phyloP scores from a whole-genome alignment of 2,329 filamentous ascomycete genomes.

The Fusarium praegraminearum region DNA sequence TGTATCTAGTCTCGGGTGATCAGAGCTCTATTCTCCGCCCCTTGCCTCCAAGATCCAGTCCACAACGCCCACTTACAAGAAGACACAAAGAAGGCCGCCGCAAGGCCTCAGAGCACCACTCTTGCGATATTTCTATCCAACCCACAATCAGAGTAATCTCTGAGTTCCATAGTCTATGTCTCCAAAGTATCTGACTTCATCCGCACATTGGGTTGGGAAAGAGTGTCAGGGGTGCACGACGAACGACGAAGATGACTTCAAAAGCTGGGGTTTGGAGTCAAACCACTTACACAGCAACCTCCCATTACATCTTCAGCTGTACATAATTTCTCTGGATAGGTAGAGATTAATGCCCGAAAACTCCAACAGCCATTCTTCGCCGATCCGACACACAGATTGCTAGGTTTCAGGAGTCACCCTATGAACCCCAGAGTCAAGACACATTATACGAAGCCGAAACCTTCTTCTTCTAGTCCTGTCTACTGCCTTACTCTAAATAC shows the following conservation, averaged over 20 bases:
- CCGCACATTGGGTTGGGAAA: no score
- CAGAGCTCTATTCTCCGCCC: no score
- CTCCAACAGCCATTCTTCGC: neutral
- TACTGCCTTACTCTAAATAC: neutral
- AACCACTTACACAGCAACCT: neutral
- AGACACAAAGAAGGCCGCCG: neutral
- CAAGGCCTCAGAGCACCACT: neutral
- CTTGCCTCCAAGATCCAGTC: neutral
- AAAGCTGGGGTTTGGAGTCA: no score
- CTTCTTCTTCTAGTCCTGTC: neutral
- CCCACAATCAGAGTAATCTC: neutral
- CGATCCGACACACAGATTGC: neutral
- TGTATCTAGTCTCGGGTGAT: no score
- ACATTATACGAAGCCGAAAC: neutral
- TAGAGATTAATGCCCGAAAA: neutral
- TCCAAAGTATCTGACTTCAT: neutral
- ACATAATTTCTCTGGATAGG: neutral
- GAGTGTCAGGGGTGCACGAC: no score
- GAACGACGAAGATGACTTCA: neutral
- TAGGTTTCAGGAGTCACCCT: neutral
- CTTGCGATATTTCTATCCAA: neutral
- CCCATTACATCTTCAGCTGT: accelerated
- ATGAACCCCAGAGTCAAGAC: neutral
- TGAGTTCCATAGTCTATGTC: no score
- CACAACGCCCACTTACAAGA: neutral